Evolutionary conservation across 2,329 filamentous ascomycete genomes (phyloP).

Genomic region (Daldinia eschscholtzii): DNA sequence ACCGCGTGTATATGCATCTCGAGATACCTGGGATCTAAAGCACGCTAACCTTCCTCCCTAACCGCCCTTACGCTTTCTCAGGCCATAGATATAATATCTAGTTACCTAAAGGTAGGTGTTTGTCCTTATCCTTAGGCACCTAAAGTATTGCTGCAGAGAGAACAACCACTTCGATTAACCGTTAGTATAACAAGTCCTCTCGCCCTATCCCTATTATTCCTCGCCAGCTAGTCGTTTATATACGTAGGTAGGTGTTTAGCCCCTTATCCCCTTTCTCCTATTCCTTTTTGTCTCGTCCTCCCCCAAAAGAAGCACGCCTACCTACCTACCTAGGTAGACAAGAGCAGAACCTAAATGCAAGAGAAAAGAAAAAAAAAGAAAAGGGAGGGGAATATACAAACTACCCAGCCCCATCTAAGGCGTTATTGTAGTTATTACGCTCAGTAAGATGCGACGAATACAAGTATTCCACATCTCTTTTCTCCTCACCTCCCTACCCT

Average conservation of each 20-base stretch:
- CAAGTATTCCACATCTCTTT: not conserved
- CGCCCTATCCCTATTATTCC: not conserved
- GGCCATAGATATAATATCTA: not conserved
- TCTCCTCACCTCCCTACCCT: constrained; percentile 57
- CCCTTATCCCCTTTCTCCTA: not conserved
- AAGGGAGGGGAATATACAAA: not conserved
- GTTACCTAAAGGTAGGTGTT: not conserved
- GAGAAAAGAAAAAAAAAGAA: not conserved
- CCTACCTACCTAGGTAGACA: not conserved
- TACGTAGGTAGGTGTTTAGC: not conserved
- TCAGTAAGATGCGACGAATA: not conserved
- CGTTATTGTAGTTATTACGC: not conserved
- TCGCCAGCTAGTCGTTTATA: not conserved
- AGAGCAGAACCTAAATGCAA: not conserved
- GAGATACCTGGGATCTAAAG: not conserved
- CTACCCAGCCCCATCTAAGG: not conserved
- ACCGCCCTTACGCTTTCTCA: not conserved
- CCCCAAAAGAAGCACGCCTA: not conserved
- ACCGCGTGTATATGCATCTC: not conserved
- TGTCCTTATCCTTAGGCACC: not conserved
- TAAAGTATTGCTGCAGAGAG: not conserved
- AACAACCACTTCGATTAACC: not conserved
- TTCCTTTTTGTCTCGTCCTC: not conserved
- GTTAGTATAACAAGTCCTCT: not conserved
- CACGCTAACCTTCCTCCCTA: not conserved